A percentile compares a stretch with the other conserved stretches of the same genome.
Evolutionary conservation across 768 basidiomycete genomes (phyloP).

Genomic region (Inosperma sp.): DNA sequence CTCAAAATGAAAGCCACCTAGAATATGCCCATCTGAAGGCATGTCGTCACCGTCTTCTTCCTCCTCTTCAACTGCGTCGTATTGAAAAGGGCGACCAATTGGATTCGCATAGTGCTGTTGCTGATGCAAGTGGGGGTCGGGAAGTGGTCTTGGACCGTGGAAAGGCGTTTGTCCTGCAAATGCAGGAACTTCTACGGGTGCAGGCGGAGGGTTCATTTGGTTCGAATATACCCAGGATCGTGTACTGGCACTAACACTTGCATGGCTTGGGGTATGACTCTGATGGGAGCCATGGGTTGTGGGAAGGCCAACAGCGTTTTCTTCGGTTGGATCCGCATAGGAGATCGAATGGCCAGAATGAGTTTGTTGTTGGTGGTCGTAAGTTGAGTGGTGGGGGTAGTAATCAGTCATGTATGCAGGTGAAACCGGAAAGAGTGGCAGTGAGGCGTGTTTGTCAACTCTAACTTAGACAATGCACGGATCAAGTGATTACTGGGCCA

Average conservation of each 20-base stretch:
- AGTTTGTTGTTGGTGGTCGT: conserved; percentile 10
- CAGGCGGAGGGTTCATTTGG: conserved; percentile 31
- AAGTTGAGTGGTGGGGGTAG: conserved; percentile 16
- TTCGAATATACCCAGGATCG: conserved; percentile 37
- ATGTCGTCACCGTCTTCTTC: conserved; percentile 22
- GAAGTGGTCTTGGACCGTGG: conserved; percentile 28
- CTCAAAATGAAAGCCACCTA: conserved; percentile 7
- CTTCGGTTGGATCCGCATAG: conserved; percentile 18
- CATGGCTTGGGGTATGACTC: conserved; percentile 19
- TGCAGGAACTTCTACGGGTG: conserved; percentile 18
- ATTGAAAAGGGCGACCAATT: conserved; percentile 12
- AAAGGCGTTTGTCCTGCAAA: conserved; percentile 20
- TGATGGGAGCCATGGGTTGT: conserved; percentile 24
- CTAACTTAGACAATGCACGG: conserved; percentile 3
- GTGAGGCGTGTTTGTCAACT: conserved; percentile 5
- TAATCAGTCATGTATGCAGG: conserved; percentile 21
- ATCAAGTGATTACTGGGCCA: conserved; percentile 2
- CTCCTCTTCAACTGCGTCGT: conserved; percentile 21
- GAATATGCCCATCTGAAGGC: conserved; percentile 16
- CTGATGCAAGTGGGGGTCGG: conserved; percentile 23
- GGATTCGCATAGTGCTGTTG: conserved; percentile 13
- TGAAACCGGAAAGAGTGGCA: conserved; percentile 8
- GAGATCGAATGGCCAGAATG: conserved; percentile 7
- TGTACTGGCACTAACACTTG: conserved; percentile 28
- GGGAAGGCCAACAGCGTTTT: conserved; percentile 18